phyloP scores from a whole-genome alignment of 129 eudicot species.

The Ambrosia trifida region DNA sequence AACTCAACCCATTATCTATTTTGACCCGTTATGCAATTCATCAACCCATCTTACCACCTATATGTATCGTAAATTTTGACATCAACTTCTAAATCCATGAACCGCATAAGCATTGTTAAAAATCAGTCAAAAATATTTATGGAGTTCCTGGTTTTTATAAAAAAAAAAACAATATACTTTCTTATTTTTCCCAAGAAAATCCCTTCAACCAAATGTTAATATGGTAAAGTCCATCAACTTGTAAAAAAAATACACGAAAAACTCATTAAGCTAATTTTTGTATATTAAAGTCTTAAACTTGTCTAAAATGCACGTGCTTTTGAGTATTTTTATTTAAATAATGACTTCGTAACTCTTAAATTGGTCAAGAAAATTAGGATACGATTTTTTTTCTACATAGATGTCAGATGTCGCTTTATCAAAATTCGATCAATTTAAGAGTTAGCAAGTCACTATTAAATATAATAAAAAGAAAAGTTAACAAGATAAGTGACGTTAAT shows the following conservation, averaged over 20 bases:
- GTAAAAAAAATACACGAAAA: too few relatives aligned
- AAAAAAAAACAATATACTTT: too few relatives aligned
- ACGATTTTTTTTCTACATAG: background rate
- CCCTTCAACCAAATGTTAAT: background rate
- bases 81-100: background rate
- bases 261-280: background rate
- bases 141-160: background rate
- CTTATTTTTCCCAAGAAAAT: background rate
- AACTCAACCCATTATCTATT: background rate
- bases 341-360: background rate
- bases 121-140: background rate
- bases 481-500: too few relatives aligned
- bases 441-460: background rate
- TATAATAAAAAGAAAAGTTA: background rate
- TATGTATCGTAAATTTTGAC: background rate
- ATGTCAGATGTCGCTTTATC: background rate
- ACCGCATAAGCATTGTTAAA: constrained; percentile 5
- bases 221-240: background rate
- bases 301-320: background rate
- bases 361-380: background rate
- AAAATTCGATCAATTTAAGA: background rate
- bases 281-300: background rate
- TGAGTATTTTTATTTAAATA: background rate
- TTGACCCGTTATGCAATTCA: background rate
- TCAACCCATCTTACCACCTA: too few relatives aligned